phyloP scores from a whole-genome alignment of 441 rosid species.

The Adansonia grandidieri region DNA sequence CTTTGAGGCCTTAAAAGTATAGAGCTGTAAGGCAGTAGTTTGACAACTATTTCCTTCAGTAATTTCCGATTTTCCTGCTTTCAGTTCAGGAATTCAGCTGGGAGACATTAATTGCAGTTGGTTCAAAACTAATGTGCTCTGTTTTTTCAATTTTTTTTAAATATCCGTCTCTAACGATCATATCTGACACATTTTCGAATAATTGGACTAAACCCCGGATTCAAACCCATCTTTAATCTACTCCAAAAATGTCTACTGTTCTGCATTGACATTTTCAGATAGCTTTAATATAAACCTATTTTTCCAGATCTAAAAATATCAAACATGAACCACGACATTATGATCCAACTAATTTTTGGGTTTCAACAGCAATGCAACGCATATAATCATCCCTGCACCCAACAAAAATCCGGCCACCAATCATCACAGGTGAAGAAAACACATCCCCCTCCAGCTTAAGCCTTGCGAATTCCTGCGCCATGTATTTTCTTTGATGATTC shows the following conservation, averaged over 20 bases:
- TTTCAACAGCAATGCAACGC: slow-evolving; percentile 61
- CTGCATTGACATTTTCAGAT: too few species aligned
- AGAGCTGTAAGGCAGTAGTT: not conserved
- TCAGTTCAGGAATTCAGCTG: not conserved
- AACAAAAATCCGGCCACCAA: slow-evolving; percentile 81
- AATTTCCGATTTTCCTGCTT: not conserved
- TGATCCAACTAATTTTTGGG: slow-evolving; percentile 20
- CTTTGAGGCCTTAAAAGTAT: not conserved
- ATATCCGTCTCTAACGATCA: too few species aligned
- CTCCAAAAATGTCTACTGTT: too few species aligned
- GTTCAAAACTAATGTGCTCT: not conserved
- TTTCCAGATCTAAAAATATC: not conserved
- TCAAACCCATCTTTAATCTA: too few species aligned
- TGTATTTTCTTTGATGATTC: slow-evolving; percentile 26
- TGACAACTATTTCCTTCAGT: not conserved
- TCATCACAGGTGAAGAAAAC: slow-evolving; percentile 97
- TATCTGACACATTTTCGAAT: too few species aligned
- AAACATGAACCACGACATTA: not conserved
- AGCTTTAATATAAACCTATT: not conserved
- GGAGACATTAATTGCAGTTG: not conserved
- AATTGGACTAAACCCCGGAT: too few species aligned
- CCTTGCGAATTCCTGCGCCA: slow-evolving; percentile 61
- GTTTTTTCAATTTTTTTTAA: too few species aligned
- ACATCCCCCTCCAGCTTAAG: slow-evolving; percentile 66
- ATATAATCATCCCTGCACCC: slow-evolving; percentile 90